A percentile compares a stretch with the other conserved stretches of the same genome.
phyloP scores from a whole-genome alignment of 257 asterid genomes.

The Avicennia marina region DNA sequence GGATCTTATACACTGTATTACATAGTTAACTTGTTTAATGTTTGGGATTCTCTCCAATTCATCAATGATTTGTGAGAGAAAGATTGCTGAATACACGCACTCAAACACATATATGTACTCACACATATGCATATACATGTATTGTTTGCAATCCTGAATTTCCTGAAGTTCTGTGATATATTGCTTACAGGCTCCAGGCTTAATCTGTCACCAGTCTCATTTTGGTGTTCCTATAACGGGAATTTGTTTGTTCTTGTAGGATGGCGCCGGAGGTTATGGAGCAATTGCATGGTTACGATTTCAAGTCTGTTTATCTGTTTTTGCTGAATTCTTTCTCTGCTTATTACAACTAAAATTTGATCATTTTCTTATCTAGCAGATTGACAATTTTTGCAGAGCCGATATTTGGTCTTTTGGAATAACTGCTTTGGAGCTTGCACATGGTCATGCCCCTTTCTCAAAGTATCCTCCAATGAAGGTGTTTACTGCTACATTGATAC shows the following conservation, averaged over 20 bases:
- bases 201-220: constrained; percentile 2
- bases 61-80: background rate
- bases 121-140: too few species aligned
- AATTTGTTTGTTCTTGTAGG: constrained; percentile 46
- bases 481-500: background rate
- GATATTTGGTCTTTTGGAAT: constrained; percentile 99
- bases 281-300: constrained; percentile 92
- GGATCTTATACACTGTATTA: too few species aligned
- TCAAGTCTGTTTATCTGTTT: constrained; percentile 62
- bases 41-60: background rate
- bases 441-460: constrained; percentile 99
- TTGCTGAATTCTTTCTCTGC: constrained; percentile 13
- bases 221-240: background rate
- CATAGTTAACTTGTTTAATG: too few species aligned
- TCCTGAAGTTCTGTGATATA: background rate
- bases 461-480: constrained; percentile 99
- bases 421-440: constrained; percentile 99
- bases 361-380: constrained; percentile 9
- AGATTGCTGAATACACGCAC: background rate
- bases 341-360: background rate
- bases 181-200: constrained; percentile 12
- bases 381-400: constrained; percentile 53
- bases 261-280: constrained; percentile 99
- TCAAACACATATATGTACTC: background rate
- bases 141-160: background rate